These are phyloP conservation scores for Lenwebbia sp. DNA, from an alignment of 345 rosid genomes.

Conservation along the genomic window DNA sequence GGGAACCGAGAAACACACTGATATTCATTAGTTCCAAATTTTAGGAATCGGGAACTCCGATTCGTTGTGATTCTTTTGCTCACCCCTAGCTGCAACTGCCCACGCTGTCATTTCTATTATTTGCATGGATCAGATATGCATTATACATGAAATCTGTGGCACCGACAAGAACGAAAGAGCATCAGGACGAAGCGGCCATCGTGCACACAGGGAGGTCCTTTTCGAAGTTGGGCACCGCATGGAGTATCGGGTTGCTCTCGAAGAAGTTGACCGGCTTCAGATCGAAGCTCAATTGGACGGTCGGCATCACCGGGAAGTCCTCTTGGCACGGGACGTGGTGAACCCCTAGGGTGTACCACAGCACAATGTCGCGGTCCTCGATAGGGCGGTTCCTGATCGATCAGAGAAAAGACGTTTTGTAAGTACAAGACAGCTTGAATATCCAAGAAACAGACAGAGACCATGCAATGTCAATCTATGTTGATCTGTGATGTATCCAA, in stretches of 20 bases:
- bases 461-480: background rate
- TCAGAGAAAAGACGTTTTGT: background rate
- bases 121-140: background rate
- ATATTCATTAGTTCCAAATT: no score
- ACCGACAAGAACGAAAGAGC: background rate
- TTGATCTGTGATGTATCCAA: background rate
- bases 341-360: constrained; percentile 71
- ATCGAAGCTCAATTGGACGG: constrained; percentile 52
- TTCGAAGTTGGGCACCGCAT: constrained; percentile 22
- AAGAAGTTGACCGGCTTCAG: constrained; percentile 67
- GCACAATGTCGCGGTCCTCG: constrained; percentile 45
- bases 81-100: no score
- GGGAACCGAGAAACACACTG: no score
- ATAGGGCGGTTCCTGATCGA: constrained; percentile 38
- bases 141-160: background rate
- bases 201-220: constrained; percentile 42
- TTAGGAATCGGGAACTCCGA: no score
- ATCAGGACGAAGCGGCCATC: background rate
- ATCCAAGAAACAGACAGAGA: background rate
- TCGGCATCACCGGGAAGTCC: constrained; percentile 76
- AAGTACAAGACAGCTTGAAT: background rate
- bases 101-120: background rate
- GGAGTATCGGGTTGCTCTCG: constrained; percentile 47
- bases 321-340: constrained; percentile 81
- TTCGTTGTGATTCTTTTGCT: no score